Conservation (phyloP, 1,139 yeast genomes). For the Candida neerlandica region DNA sequence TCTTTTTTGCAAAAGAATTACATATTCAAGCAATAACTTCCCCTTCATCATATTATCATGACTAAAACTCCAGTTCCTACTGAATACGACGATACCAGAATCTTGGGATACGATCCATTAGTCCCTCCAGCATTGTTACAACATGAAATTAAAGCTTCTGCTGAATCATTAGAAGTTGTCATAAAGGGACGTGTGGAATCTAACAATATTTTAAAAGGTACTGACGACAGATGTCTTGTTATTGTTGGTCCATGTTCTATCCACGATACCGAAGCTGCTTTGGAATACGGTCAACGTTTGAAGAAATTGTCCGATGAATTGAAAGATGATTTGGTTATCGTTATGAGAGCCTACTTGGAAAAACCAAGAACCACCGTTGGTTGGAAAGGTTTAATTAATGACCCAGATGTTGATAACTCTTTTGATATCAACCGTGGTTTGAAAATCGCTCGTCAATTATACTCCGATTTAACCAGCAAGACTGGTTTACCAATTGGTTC, state of each 20-base stretch:
- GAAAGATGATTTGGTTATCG: conserved; percentile 75
- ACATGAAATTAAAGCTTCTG: conserved; percentile 78
- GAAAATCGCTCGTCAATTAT: conserved; percentile 83
- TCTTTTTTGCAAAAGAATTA: not conserved
- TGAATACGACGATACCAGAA: conserved; percentile 86
- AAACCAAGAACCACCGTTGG: conserved; percentile 99
- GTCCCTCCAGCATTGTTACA: conserved; percentile 94
- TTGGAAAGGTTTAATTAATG: conserved; percentile 97
- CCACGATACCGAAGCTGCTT: conserved; percentile 91
- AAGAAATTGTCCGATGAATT: conserved; percentile 61
- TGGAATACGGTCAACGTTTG: conserved; percentile 79
- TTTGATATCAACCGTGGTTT: conserved; percentile 95
- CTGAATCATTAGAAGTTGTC: conserved; percentile 61
- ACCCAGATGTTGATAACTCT: conserved; percentile 93
- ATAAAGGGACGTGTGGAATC: conserved; percentile 78
- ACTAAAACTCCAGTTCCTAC: conserved; percentile 60
- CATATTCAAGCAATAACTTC: not conserved
- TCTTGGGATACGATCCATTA: conserved; percentile 91
- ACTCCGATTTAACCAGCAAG: conserved; percentile 66
- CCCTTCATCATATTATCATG: conserved; percentile 31
- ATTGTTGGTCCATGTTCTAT: conserved; percentile 97
- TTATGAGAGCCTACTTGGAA: conserved; percentile 97
- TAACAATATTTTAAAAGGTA: conserved; percentile 67
- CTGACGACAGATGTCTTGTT: conserved; percentile 76
- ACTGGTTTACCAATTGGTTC: conserved; percentile 86